Evolutionary conservation across 495 filamentous ascomycete genomes (phyloP).

Genomic region (Lepraria neglecta): DNA sequence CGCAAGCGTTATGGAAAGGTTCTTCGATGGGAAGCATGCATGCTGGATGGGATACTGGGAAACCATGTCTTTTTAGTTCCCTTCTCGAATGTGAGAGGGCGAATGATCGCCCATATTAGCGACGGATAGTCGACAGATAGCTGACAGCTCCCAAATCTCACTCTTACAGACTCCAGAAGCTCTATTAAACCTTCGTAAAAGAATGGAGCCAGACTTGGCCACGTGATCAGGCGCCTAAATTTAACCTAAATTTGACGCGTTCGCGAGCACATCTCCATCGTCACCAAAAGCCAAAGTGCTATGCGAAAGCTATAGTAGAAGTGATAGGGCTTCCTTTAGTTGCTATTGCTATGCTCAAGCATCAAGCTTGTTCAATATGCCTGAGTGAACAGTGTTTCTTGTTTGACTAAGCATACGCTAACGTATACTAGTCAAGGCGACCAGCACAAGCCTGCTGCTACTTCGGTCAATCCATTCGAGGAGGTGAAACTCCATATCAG

Average conservation of each 20-base stretch:
- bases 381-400: constrained; percentile 37
- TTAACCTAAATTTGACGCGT: background rate
- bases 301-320: background rate
- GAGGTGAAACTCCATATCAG: constrained; percentile 58
- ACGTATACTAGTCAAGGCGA: constrained; percentile 62
- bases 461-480: constrained; percentile 68
- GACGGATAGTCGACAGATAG: too few species aligned
- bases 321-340: background rate
- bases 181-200: background rate
- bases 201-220: background rate
- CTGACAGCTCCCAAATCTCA: too few species aligned
- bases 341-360: constrained; percentile 6
- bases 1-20: background rate
- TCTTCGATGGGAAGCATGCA: too few species aligned
- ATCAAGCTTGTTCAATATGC: constrained; percentile 32
- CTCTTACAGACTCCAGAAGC: too few species aligned
- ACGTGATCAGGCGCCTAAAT: constrained; percentile 12
- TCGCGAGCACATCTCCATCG: background rate
- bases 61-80: background rate
- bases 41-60: background rate
- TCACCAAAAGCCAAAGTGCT: background rate
- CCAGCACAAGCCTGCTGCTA: constrained; percentile 53
- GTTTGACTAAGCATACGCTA: constrained; percentile 17
- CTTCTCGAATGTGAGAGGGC: too few species aligned
- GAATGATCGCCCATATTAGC: too few species aligned